Evolutionary conservation across 257 asterid genomes (phyloP).

Genomic region (Leonotis leonurus): DNA sequence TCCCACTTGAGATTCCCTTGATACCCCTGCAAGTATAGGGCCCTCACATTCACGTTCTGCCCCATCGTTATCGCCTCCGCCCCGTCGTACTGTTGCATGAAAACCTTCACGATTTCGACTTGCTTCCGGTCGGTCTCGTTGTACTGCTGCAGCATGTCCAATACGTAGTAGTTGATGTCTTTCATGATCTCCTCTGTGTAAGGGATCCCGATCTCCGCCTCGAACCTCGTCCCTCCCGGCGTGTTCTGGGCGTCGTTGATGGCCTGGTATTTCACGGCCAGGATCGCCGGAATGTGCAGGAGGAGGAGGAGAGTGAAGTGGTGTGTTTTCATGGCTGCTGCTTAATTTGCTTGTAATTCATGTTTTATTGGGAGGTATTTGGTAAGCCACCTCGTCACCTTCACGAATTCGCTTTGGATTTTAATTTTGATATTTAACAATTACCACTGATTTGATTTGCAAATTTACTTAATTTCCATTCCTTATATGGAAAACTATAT

Average conservation of each 20-base stretch:
- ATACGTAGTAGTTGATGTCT: slow-evolving; percentile 24
- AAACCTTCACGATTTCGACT: not conserved
- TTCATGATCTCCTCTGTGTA: slow-evolving; percentile 24
- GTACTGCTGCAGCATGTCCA: slow-evolving; percentile 27
- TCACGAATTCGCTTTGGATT: not conserved
- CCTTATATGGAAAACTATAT: not conserved
- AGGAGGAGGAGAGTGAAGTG: not conserved
- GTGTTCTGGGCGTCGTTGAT: slow-evolving; percentile 11
- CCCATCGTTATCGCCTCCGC: slow-evolving; percentile 31
- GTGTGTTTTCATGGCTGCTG: slow-evolving; percentile 12
- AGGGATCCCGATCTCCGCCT: slow-evolving; percentile 23
- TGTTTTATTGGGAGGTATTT: not conserved
- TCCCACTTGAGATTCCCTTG: slow-evolving; percentile 32
- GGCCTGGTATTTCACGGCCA: slow-evolving; percentile 25
- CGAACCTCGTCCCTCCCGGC: slow-evolving; percentile 32
- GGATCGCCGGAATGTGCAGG: slow-evolving; percentile 1
- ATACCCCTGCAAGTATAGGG: slow-evolving; percentile 20
- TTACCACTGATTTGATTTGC: not conserved
- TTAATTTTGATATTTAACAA: not conserved
- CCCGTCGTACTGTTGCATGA: slow-evolving; percentile 27
- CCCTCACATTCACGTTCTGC: slow-evolving; percentile 25
- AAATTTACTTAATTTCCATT: not conserved
- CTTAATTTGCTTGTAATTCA: too few relatives aligned
- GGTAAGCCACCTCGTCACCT: not conserved
- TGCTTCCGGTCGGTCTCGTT: not conserved